Conservation (phyloP, 176 grass and related monocot species). For the Oryza officinalis region DNA sequence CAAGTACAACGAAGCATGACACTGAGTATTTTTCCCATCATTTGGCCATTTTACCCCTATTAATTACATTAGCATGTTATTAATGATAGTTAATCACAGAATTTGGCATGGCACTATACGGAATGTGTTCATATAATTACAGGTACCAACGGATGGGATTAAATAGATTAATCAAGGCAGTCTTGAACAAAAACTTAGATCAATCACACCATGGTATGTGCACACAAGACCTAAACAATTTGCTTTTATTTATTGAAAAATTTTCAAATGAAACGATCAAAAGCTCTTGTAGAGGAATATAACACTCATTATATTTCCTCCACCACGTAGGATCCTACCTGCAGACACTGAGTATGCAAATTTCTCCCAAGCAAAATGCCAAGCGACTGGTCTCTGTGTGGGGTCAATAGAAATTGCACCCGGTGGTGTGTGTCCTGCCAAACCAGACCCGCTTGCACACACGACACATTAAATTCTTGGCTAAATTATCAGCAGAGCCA, state of each 20-base stretch:
- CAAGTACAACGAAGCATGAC: not conserved
- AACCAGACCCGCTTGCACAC: not conserved
- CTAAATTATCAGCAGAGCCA: not conserved
- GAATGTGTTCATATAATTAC: not conserved
- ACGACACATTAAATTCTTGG: not conserved
- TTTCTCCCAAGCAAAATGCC: not conserved
- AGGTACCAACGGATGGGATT: not conserved
- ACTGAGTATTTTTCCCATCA: not conserved
- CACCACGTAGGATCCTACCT: not conserved
- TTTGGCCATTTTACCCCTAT: not conserved
- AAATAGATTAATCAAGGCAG: not conserved
- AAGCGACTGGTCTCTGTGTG: not conserved
- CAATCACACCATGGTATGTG: not conserved
- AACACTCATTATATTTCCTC: not conserved
- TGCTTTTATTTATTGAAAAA: not conserved
- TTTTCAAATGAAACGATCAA: no score
- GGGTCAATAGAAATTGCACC: not conserved
- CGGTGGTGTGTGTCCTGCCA: not conserved
- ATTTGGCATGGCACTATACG: not conserved
- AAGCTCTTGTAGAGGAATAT: not conserved
- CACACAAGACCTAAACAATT: not conserved
- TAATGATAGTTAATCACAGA: not conserved
- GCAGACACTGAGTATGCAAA: not conserved
- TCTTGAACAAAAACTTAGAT: not conserved
- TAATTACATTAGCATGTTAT: not conserved